Evolutionary conservation across 2,329 filamentous ascomycete genomes (phyloP).

Genomic region (Geosmithia putterillii): DNA sequence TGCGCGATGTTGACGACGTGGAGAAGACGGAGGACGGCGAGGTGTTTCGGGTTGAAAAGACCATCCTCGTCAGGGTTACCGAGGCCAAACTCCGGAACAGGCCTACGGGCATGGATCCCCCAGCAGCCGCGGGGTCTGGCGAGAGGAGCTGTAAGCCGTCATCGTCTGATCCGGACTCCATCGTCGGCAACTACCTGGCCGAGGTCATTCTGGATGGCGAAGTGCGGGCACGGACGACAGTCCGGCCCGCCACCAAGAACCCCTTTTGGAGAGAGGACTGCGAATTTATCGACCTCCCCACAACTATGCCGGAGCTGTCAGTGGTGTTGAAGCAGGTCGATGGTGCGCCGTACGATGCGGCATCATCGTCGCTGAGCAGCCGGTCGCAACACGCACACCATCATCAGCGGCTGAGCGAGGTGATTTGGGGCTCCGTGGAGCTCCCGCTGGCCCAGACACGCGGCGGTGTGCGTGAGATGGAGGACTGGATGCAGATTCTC

Average conservation of each 20-base stretch:
- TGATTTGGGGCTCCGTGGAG: slow-evolving; percentile 62
- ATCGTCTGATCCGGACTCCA: slow-evolving; percentile 24
- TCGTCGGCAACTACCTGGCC: slow-evolving; percentile 60
- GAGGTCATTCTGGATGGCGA: slow-evolving; percentile 74
- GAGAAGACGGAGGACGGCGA: slow-evolving; percentile 31
- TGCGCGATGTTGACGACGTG: slow-evolving; percentile 25
- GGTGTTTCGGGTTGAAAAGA: slow-evolving; percentile 50
- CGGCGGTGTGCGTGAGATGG: slow-evolving; percentile 55
- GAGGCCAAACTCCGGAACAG: slow-evolving; percentile 47
- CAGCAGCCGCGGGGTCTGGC: slow-evolving; percentile 8
- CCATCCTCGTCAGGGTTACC: slow-evolving; percentile 43
- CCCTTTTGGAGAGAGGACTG: slow-evolving; percentile 78
- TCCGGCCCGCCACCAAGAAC: slow-evolving; percentile 56
- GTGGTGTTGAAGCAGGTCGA: slow-evolving; percentile 59
- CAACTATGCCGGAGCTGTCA: slow-evolving; percentile 55
- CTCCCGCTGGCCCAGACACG: slow-evolving; percentile 71
- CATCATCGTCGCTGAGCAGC: slow-evolving; percentile 5
- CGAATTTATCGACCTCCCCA: slow-evolving; percentile 62
- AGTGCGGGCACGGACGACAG: slow-evolving; percentile 61
- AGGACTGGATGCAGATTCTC: slow-evolving; percentile 77
- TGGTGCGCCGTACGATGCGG: slow-evolving; percentile 27
- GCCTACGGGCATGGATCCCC: slow-evolving; percentile 9
- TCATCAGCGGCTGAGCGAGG: slow-evolving; percentile 27
- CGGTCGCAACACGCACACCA: neutral
- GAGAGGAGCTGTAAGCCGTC: slow-evolving; percentile 3